Evolutionary conservation across 1,284 basidiomycete genomes (phyloP), one percentile per base, ranked within the genome.

Genomic region (Moesziomyces antarcticus): DNA sequence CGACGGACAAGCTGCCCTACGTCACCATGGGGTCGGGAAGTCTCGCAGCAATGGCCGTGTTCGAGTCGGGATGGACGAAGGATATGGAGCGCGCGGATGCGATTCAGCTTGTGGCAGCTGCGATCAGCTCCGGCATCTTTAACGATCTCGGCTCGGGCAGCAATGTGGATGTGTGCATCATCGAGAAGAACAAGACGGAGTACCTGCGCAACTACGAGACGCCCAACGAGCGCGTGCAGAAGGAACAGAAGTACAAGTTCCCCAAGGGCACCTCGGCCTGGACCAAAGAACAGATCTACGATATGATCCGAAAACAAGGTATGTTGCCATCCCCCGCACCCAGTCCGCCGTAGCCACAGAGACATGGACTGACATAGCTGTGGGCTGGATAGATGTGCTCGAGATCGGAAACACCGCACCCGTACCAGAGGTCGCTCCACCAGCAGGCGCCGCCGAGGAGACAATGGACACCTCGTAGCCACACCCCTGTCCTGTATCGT

Each of bases 1-100:
- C 93, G 18, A 98, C 97, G 0, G 97, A 99, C 86, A 99, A 99
- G 86, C 88, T 99, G 35, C 97, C 97, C 0, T 99, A 97, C 81
- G 96, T 99, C 33, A 98, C 97, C 0, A 99, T 99, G 96, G 97
- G 97, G 35, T 94, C 92, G 5, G 97, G 97, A 67, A 92, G 90
- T 79, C 87, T 98, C 50, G 97, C 97, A 3, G 97, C 96, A 24
- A 99, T 99, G 97, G 93, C 95, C 16, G 92, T 99, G 14, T 99
- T 99, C 78, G 97, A 99, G 85, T 90, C 89, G 56, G 85, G 88
- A 14, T 99, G 94, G 94, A 88, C 87, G 80, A 88, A 93, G 43
- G 87, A 93, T 83, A 90, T 99, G 90, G 88, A 89, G 92, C 89
- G 92, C 50, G 87, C 89, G 57, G 91, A 92, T 48, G 96, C 95